phyloP scores from a whole-genome alignment of 192 early-diverging fungal species.

The Coemansia furcata region DNA sequence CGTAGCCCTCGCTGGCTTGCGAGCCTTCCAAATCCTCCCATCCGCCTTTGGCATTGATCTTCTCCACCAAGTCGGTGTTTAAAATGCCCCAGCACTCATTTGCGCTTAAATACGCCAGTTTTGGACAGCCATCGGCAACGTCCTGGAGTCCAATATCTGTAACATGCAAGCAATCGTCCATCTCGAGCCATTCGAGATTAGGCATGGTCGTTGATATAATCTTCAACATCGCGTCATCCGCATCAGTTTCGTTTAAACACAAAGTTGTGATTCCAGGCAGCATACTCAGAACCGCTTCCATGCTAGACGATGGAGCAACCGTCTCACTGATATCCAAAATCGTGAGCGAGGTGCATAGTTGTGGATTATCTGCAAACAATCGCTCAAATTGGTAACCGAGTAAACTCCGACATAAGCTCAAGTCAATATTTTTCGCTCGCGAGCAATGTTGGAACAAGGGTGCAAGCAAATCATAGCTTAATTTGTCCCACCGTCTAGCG shows the following conservation, averaged over 20 bases:
- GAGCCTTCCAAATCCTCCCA: background rate
- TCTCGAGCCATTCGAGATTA: background rate
- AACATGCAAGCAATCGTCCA: background rate
- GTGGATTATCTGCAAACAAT: background rate
- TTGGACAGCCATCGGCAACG: background rate
- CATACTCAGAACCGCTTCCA: background rate
- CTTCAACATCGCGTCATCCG: background rate
- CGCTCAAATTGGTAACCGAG: background rate
- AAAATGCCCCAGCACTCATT: conserved; percentile 1
- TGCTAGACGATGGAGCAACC: background rate
- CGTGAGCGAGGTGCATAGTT: conserved; percentile 2
- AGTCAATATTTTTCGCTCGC: background rate
- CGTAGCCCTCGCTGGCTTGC: background rate
- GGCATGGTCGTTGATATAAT: background rate
- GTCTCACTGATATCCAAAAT: conserved; percentile 17
- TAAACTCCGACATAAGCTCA: conserved; percentile 25
- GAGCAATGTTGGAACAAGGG: conserved; percentile 8
- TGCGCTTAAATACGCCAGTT: background rate
- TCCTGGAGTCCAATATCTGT: background rate
- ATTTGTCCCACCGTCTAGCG: conserved; percentile 22
- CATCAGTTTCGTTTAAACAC: conserved; percentile 3
- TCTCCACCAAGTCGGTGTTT: background rate
- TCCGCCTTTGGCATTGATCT: background rate
- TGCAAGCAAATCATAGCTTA: conserved; percentile 7
- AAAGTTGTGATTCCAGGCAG: conserved; percentile 1